Base-by-base conservation (phyloP, 140 eudicot species). In the Flaveria floridana region DNA sequence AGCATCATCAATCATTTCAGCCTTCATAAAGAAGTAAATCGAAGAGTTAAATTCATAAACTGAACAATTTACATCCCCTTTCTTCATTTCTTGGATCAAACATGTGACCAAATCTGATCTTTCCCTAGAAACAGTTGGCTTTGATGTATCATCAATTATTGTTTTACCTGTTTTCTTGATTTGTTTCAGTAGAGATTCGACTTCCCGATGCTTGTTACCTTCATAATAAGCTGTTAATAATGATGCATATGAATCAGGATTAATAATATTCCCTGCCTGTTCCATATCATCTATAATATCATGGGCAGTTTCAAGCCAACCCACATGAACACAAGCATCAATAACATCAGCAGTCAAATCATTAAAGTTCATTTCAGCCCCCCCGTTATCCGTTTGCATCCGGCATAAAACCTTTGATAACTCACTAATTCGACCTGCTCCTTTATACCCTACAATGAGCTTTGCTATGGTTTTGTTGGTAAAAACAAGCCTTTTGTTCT, bases 261-360 rank as follows among this genome's bases (percentile, higher is more conserved):
- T 78, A 2, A 72, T n/a, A 6, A 75, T n/a, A 25, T 61, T 64
- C 42, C 87, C 86, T 68, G 80, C 84, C 9, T 57, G 74, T 70
- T 82, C 86, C 42, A 85, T 70, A 69, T 94, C 99, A 68, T 94
- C 99, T 42, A 94, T 26, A 70, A 90, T 86, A 83, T 94, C 99
- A 80, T 94, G 99, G 10, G 97, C 92, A 3, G 87, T 92, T 74
- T 89, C 93, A 37, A 89, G 65, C 97, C 96, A 94, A 46, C 99
- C 99, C 68, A 89, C 53, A 59, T 81, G 78, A 55, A 90, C 84
- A 79, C 96, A 91, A 20, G 96, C 90, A 53, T 84, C 85, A 70
- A 91, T 65, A 15, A 94, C 96, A 65, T 84, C 80, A 69, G 61
- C 58, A 72, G 76, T 87, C 21, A 85, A 26, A 77, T 76, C 70